Percentiles rank a stretch among this genome's conserved stretches.
phyloP scores from a whole-genome alignment of 2,329 filamentous ascomycete species.

The Arthrobotrys sinensis region DNA sequence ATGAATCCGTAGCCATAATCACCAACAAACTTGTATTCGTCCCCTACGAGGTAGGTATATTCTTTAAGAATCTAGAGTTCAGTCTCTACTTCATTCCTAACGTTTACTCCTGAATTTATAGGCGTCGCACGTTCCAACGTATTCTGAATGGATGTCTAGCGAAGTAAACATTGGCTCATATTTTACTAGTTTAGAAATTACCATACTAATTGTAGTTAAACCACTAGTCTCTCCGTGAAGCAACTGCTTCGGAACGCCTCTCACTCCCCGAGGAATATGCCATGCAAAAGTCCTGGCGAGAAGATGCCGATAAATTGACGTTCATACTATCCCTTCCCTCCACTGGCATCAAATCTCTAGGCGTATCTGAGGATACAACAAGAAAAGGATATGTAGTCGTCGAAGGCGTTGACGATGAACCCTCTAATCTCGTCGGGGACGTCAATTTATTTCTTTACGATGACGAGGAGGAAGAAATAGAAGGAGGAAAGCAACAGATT shows the following conservation, averaged over 20 bases:
- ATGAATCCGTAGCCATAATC: slow-evolving; percentile 32
- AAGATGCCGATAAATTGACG: slow-evolving; percentile 86
- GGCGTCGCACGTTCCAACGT: slow-evolving; percentile 55
- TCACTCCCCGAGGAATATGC: slow-evolving; percentile 85
- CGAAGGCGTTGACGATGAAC: slow-evolving; percentile 70
- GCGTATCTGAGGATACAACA: slow-evolving; percentile 24
- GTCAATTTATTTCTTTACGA: slow-evolving; percentile 83
- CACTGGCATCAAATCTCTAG: slow-evolving; percentile 1
- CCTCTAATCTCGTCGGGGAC: slow-evolving; percentile 78
- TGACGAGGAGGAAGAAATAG: slow-evolving; percentile 63
- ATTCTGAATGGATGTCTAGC: slow-evolving; percentile 59
- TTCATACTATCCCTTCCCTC: slow-evolving; percentile 83
- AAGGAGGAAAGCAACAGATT: slow-evolving; percentile 61
- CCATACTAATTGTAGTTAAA: too few relatives aligned
- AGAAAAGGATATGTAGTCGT: slow-evolving; percentile 19
- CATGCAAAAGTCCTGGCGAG: slow-evolving; percentile 91
- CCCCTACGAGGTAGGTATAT: slow-evolving; percentile 40
- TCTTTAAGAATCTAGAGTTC: slow-evolving; percentile 2
- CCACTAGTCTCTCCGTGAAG: slow-evolving; percentile 79
- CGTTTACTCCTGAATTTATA: background rate
- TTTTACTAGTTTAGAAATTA: too few relatives aligned
- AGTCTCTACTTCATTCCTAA: background rate
- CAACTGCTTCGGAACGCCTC: slow-evolving; percentile 89
- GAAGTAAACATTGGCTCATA: too few relatives aligned
- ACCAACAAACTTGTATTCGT: slow-evolving; percentile 44